Percentiles rank a stretch among this genome's conserved stretches.
Evolutionary conservation across 345 rosid genomes (phyloP).

Genomic region (Bruguiera gymnorhiza): DNA sequence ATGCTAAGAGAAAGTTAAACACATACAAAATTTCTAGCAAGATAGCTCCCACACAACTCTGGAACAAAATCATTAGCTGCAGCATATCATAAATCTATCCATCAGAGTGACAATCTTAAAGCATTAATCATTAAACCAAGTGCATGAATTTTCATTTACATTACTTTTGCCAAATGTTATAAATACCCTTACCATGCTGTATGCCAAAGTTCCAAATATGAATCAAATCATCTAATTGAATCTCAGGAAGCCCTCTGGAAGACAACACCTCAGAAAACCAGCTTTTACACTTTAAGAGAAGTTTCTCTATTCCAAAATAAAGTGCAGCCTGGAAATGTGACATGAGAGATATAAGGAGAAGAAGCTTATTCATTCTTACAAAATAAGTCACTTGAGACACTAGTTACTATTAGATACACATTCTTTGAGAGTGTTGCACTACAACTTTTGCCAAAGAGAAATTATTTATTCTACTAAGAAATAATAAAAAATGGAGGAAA

Average conservation of each 20-base stretch:
- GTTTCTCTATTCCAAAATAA: constrained; percentile 61
- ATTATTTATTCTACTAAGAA: not conserved
- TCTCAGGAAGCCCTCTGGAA: constrained; percentile 27
- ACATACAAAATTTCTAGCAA: constrained; percentile 76
- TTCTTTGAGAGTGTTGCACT: not conserved
- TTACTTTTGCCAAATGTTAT: constrained; percentile 8
- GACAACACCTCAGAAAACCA: constrained; percentile 40
- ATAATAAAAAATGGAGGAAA: not conserved
- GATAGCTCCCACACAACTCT: constrained; percentile 56
- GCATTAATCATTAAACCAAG: constrained; percentile 9
- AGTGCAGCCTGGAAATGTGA: constrained; percentile 49
- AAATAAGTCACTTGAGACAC: not conserved
- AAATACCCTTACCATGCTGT: constrained; percentile 48
- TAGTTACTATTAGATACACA: not conserved
- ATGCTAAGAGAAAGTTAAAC: constrained; percentile 24
- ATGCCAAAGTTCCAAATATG: constrained; percentile 60
- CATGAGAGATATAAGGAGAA: not conserved
- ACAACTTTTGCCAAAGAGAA: not conserved
- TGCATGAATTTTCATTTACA: constrained; percentile 7
- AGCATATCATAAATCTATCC: constrained; percentile 32
- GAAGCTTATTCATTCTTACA: not conserved
- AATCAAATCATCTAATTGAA: constrained; percentile 57
- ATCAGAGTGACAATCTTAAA: constrained; percentile 24
- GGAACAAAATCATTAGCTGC: constrained; percentile 56
- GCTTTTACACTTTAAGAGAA: constrained; percentile 43